A percentile compares a stretch with the other conserved stretches of the same genome.
Evolutionary conservation across 2,329 filamentous ascomycete species (phyloP).

Genomic region (Diaporthe aspalathi): DNA sequence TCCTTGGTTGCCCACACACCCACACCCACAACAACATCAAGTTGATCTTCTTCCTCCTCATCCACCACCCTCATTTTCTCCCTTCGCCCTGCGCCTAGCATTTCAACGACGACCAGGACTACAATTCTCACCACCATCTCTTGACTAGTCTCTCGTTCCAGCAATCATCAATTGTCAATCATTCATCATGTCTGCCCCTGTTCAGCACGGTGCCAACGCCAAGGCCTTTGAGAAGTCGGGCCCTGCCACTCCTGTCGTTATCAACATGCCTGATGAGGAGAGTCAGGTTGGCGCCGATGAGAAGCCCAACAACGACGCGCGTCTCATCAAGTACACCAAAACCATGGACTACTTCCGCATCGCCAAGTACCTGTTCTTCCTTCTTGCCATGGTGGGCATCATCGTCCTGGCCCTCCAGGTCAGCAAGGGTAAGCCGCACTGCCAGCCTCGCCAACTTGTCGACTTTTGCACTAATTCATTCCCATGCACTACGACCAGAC

Average conservation of each 20-base stretch:
- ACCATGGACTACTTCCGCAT: conserved; percentile 7
- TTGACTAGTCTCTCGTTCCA: conserved; percentile 24
- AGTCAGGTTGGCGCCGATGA: neutral
- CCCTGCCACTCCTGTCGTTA: neutral
- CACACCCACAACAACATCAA: neutral
- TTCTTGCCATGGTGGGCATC: conserved; percentile 23
- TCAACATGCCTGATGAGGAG: neutral
- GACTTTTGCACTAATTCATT: neutral
- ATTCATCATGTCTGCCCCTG: conserved; percentile 10
- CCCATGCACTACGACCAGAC: conserved; percentile 33
- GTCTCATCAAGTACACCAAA: conserved; percentile 12
- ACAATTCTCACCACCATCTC: conserved; percentile 7
- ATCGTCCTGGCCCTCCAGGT: conserved; percentile 30
- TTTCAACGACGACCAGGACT: neutral
- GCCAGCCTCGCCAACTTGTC: neutral
- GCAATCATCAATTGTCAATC: conserved; percentile 12
- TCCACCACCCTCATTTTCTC: neutral
- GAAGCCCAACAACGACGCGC: neutral
- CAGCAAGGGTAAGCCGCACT: conserved; percentile 16
- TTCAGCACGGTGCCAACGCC: neutral
- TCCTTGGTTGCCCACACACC: conserved; percentile 19
- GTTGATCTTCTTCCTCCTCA: too few species aligned
- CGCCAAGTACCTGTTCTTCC: conserved; percentile 20
- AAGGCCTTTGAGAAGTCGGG: conserved; percentile 16
- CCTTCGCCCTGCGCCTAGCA: neutral